phyloP scores from a whole-genome alignment of 768 basidiomycete species.

The Cyclocybe aegerita region DNA sequence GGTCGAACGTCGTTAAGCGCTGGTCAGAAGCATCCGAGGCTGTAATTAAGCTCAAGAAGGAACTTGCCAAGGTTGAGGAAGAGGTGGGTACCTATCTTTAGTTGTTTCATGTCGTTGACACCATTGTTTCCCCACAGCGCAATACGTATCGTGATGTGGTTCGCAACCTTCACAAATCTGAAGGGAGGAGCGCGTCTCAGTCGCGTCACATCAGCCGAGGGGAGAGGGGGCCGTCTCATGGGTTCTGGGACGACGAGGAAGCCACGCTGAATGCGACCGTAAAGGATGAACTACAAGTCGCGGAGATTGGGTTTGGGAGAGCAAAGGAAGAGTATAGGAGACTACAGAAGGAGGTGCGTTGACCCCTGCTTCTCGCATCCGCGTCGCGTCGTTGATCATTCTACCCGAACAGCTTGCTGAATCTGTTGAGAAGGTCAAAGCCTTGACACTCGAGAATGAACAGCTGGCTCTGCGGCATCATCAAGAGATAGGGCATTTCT shows the following conservation, averaged over 20 bases:
- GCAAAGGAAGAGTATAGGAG: conserved; percentile 28
- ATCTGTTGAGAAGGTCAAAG: conserved; percentile 14
- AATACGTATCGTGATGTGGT: conserved; percentile 15
- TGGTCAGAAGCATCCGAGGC: conserved; percentile 37
- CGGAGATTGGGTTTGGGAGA: conserved; percentile 27
- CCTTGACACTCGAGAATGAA: conserved; percentile 18
- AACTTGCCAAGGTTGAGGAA: conserved; percentile 28
- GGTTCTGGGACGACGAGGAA: not conserved
- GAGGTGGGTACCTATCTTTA: conserved; percentile 21
- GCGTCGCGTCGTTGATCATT: not conserved
- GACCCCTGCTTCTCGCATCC: not conserved
- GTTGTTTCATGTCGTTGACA: not conserved
- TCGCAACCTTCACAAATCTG: conserved; percentile 10
- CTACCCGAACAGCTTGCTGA: conserved; percentile 13
- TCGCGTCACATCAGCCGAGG: not conserved
- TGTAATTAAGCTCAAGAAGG: conserved; percentile 30
- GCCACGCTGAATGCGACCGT: conserved; percentile 10
- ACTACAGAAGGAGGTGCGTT: conserved; percentile 26
- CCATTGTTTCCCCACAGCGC: conserved; percentile 8
- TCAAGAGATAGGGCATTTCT: conserved; percentile 7
- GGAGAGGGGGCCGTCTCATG: not conserved
- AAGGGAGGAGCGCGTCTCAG: not conserved
- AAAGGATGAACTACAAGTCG: conserved; percentile 23
- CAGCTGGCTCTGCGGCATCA: conserved; percentile 8
- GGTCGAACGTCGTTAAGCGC: conserved; percentile 31